Evolutionary conservation across 2,329 filamentous ascomycete species (phyloP), one percentile per base, ranked within the genome.

Genomic region (Alternaria sp.): DNA sequence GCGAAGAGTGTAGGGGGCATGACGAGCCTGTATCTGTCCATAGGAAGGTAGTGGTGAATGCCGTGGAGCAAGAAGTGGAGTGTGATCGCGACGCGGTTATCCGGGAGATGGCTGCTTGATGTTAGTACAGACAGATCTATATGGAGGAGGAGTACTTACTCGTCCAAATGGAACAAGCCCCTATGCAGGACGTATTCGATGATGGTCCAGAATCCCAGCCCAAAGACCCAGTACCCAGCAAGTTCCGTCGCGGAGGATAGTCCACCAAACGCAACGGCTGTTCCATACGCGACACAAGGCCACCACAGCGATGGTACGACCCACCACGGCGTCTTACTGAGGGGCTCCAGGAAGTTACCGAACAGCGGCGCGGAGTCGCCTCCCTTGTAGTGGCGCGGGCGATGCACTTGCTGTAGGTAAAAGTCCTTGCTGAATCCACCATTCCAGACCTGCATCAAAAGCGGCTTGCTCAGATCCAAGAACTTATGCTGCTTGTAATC

Each of bases 1-100:
- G 95, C 66, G 77, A 99, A 98, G 4, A 99, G 85, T 0, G 93
- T 88, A 0, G 96, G 96, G 1, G 96, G 96, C 96, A 99, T 98
- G 69, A 99, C 96, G 10, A 99, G 90, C 64, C 96, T 90, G 74
- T 97, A 95, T 77, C 91, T 95, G 83, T 99, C 96, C 96, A 99
- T 98, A n/a, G 96, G 96, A 5, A 99, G 87, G 81, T 98, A 99
- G 81, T 99, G 96, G 78, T 99, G 96, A 67, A 99, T 93, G 67
- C 96, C 96, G 74, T 99, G 96, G 25, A 99, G 91, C 44, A 97
- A 83, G 83, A 99, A 99, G 80, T 99, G 96, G 19, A 91, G 72
- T 0, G 93, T 97, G 62, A 99, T 85, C 68, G 88, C 91, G n/a
- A 92, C 90, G 59, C 93, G 88, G 79, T 98, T 97, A 79, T 99